A percentile compares a stretch with the other conserved stretches of the same genome.
Evolutionary conservation across 2,329 filamentous ascomycete species (phyloP).

Genomic region (Aspergillus floridensis): DNA sequence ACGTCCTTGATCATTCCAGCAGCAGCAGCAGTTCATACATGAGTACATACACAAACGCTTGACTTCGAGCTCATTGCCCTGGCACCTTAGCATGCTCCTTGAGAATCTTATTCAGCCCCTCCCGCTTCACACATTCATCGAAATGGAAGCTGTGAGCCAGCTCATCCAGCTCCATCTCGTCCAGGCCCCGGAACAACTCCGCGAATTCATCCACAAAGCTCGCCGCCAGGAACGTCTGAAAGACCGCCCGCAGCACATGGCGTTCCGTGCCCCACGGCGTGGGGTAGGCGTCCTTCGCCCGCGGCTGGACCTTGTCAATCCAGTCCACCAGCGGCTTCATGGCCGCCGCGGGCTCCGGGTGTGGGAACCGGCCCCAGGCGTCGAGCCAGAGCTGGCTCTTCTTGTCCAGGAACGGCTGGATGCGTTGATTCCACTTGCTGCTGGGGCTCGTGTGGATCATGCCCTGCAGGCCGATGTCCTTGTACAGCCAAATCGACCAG

Average conservation of each 20-base stretch:
- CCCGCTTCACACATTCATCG: conserved; percentile 29
- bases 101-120: conserved; percentile 51
- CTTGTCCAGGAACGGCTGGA: conserved; percentile 55
- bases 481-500: conserved; percentile 63
- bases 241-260: conserved; percentile 47
- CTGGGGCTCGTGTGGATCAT: conserved; percentile 52
- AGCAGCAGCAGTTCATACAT: too few relatives aligned
- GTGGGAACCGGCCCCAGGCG: conserved; percentile 52
- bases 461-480: conserved; percentile 57
- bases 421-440: conserved; percentile 51
- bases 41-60: not conserved
- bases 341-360: conserved; percentile 45
- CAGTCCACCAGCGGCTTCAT: conserved; percentile 45
- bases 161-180: not conserved
- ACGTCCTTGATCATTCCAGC: conserved; percentile 1
- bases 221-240: conserved; percentile 47
- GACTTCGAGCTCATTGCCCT: not conserved
- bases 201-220: conserved; percentile 55
- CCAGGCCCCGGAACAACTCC: conserved; percentile 52
- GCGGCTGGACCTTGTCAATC: conserved; percentile 45
- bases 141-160: conserved; percentile 49
- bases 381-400: conserved; percentile 55
- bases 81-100: conserved; percentile 39
- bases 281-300: conserved; percentile 46
- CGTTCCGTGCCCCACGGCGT: conserved; percentile 52